These are phyloP conservation scores for Starmerella apicola DNA, from an alignment of 805 yeast genomes.

Conservation along the genomic window DNA sequence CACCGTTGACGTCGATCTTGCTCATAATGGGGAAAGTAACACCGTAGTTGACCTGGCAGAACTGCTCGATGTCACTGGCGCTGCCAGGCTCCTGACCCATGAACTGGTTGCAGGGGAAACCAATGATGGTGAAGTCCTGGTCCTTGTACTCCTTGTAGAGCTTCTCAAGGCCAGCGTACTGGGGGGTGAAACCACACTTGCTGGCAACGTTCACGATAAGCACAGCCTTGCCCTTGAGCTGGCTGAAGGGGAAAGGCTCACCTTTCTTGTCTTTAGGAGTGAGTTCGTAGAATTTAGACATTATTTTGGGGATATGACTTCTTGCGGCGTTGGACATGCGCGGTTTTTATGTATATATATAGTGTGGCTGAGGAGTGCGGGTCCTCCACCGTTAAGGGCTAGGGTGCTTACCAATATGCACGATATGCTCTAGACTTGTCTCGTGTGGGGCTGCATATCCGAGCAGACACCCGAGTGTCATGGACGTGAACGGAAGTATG, in stretches of 20 bases:
- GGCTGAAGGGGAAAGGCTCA: constrained; percentile 44
- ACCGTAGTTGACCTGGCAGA: constrained; percentile 74
- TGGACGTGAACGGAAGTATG: too few species aligned
- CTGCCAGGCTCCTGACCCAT: constrained; percentile 66
- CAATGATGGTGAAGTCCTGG: constrained; percentile 55
- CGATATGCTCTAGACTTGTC: too few species aligned
- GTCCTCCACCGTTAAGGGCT: too few species aligned
- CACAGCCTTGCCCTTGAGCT: constrained; percentile 69
- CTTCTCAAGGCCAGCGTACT: constrained; percentile 59
- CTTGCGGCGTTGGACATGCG: too few species aligned
- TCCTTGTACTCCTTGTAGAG: constrained; percentile 54
- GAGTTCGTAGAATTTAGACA: constrained; percentile 57
- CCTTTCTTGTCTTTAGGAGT: constrained; percentile 50
- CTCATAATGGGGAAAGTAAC: constrained; percentile 81
- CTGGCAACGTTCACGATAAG: constrained; percentile 80
- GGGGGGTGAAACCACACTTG: constrained; percentile 71
- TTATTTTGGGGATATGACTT: too few species aligned
- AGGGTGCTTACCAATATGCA: too few species aligned
- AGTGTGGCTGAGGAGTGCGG: too few species aligned
- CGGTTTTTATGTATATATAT: too few species aligned
- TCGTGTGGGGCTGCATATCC: too few species aligned
- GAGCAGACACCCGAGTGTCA: too few species aligned
- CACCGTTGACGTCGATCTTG: constrained; percentile 85
- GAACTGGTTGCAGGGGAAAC: constrained; percentile 89
- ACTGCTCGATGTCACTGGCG: constrained; percentile 54